These are phyloP conservation scores for Plasmodium fragile DNA, from an alignment of 169 alveolate species.

Conservation along the genomic window DNA sequence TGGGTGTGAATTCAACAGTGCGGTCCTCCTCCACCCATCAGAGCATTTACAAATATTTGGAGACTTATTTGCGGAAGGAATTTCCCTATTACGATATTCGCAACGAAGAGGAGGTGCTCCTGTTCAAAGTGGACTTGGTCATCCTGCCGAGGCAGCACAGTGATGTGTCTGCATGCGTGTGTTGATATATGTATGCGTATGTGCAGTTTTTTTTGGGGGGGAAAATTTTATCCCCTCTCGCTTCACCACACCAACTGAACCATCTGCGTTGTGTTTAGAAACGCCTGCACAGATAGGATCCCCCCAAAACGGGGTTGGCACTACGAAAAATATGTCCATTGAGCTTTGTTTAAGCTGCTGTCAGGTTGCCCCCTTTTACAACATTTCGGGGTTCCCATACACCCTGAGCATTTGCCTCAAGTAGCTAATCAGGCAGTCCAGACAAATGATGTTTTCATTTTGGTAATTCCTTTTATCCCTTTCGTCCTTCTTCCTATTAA, in stretches of 20 bases:
- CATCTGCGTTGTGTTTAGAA: not conserved
- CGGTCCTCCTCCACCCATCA: conserved; percentile 42
- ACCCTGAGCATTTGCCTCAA: conserved; percentile 44
- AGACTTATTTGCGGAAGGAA: not conserved
- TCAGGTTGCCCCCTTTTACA: not conserved
- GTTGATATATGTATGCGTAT: not conserved
- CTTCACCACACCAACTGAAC: not conserved
- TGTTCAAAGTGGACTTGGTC: conserved; percentile 23
- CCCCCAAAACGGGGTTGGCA: not conserved
- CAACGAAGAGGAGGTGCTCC: conserved; percentile 16
- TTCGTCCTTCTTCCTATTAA: not conserved
- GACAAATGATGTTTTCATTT: conserved; percentile 59
- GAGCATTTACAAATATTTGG: conserved; percentile 3
- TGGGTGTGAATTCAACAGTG: not conserved
- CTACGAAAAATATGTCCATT: not conserved
- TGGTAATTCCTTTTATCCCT: conserved; percentile 6
- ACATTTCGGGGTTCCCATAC: conserved; percentile 57
- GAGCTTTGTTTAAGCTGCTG: not conserved
- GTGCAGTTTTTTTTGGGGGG: not conserved
- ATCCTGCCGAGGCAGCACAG: not conserved
- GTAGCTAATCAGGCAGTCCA: conserved; percentile 49
- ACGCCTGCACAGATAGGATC: not conserved
- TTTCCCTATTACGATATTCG: not conserved
- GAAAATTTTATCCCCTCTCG: not conserved
- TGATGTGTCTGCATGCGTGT: not conserved